Evolutionary conservation across 805 yeast species (phyloP), one percentile per base, ranked within the genome.

Genomic region (Barnettozyma sucrosica): DNA sequence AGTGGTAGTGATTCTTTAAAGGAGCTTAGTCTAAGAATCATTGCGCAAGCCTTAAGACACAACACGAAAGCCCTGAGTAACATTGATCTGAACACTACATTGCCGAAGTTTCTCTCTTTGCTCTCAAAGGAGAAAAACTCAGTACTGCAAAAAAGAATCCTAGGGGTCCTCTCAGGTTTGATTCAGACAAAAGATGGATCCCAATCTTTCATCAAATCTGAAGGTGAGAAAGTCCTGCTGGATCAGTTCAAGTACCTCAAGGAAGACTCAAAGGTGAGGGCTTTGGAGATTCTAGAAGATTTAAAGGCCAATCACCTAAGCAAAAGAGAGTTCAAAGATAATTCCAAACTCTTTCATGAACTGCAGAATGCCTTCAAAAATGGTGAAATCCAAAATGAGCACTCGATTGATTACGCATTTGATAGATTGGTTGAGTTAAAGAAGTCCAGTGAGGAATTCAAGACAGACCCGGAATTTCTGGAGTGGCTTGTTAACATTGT

Each of bases 11-110:
- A 50, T 6, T 36, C 53, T 0, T 41, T 66, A 21, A 68, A 72
- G 48, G 93, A 88, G 48, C 56, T 75, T 39, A 63, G 80, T 1
- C 75, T 80, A 13, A 70, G 89, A 51, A 69, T 84, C 25, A 68
- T 89, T 49, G 82, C 85, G 0, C 73, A 87, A 5, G 65, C 90
- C 5, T 63, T 89, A 40, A 73, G 96, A 56, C 89, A 89, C 61
- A 89, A 89, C 59, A 80, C 79, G 2, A 76, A 75, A 2, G 89
- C 89, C 0, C 52, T 74, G 2, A 63, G 63, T 2, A 69, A 69
- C 46, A 66, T 75, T 13, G 58, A 56, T 36, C 49, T 36, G 7
- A 38, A 46, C 7, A 40, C 54, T 4, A 45, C 56, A 0, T 21
- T 51, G 5, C 45, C 48, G 1, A 46, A 38, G 9, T 48, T 55